Evolutionary conservation across 75 land plant genomes (phyloP), one percentile per base, ranked within the genome.

Genomic region (Gnetum montanum): DNA sequence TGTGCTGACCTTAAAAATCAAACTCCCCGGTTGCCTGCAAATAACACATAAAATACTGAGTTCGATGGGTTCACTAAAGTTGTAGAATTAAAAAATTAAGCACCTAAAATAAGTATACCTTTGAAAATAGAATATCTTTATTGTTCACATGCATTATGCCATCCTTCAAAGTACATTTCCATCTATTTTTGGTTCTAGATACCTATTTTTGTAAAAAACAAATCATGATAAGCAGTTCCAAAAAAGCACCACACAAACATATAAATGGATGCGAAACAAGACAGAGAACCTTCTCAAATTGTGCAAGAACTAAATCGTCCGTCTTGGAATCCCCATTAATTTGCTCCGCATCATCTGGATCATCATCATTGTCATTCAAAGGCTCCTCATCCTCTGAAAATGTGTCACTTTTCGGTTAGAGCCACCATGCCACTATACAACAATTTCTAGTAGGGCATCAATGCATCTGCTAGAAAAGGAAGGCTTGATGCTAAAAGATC

Each of bases 131-230:
- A 46, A 37, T 34, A 12, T 57, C 59, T n/a, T 35, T 31, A 35
- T 57, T 57, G 43, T 57, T 57, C 15, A 57, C 20, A 18, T 37
- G 59, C 59, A 57, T 57, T 25, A 57, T 47, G 0, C 59, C 59
- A 23, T 57, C 56, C 54, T 57, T 57, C 13, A 57, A 54, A 34
- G 43, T 34, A 57, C 59, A 57, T 57, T 57, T 57, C 59, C 59
- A 57, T 37, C 24, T 57, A 37, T 34, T 37, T 25, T 57, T 57
- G 18, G 59, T 31, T 25, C 59, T 11, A 43, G 59, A 31, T 11
- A 57, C 59, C 59, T 57, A 54, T 35, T 30, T 31, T n/a, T n/a
- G n/a, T n/a, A n/a, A n/a, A n/a, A n/a, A 52, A 11, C 3, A 33
- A 34, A 57, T 43, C 59, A 57, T 6, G 43, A 3, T 18, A 34